phyloP scores from a whole-genome alignment of 169 alveolate genomes.

The Cryptosporidium meleagridis region DNA sequence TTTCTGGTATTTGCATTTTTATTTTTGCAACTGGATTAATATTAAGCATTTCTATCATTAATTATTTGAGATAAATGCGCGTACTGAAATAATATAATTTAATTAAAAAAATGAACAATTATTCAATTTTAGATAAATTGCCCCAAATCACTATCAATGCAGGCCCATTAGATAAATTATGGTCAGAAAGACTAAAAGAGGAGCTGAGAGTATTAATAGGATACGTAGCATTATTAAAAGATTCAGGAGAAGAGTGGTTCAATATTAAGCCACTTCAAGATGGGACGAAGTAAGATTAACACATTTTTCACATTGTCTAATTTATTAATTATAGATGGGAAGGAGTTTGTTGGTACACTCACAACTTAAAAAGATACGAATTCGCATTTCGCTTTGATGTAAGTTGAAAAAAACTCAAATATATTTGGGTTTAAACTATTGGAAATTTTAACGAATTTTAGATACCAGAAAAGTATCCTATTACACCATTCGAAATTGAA shows the following conservation, averaged over 20 bases:
- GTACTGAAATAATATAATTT: neutral
- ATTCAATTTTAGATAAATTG: constrained; percentile 51
- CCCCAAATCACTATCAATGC: constrained; percentile 92
- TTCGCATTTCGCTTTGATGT: constrained; percentile 92
- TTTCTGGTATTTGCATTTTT: constrained; percentile 41
- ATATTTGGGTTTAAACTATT: neutral
- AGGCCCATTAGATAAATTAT: constrained; percentile 90
- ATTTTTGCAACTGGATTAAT: neutral
- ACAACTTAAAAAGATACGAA: constrained; percentile 91
- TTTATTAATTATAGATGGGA: constrained; percentile 87
- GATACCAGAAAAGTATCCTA: constrained; percentile 96
- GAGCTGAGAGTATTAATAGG: constrained; percentile 91
- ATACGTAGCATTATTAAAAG: constrained; percentile 89
- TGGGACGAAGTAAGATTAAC: constrained; percentile 86
- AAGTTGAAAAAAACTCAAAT: neutral
- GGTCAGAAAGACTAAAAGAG: constrained; percentile 91
- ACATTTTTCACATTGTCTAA: neutral
- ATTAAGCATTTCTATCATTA: neutral
- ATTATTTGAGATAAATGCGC: neutral
- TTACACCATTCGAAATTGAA: constrained; percentile 94
- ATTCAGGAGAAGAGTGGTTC: constrained; percentile 96
- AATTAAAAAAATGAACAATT: neutral
- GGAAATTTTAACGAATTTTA: constrained; percentile 16
- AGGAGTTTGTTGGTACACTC: constrained; percentile 96
- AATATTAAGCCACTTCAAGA: constrained; percentile 90